Base-by-base conservation (phyloP, 1,284 basidiomycete genomes). In the Puccinia novopanici region DNA sequence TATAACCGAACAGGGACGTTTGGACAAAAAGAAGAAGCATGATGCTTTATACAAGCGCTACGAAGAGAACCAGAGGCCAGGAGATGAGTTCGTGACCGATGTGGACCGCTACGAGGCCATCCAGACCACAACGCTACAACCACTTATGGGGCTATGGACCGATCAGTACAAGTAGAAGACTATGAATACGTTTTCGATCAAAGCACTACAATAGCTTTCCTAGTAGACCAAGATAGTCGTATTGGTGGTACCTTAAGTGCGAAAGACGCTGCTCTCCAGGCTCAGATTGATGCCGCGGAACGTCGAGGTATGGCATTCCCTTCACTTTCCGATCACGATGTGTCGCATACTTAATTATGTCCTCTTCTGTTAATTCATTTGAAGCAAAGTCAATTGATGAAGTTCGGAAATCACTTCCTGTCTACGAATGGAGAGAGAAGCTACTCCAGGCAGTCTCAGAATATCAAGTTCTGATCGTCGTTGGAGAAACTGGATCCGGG, bases 141-240 rank as follows among this genome's bases (percentile, higher is more conserved):
- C 87, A 91, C 90, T 84, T 91, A 91, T 15, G 94, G 95, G 40
- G 94, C 95, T 0, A 86, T 95, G 89, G 95, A 98, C 86, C 94
- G 93, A 86, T 91, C 93, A 81, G 82, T 92, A 34, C 90, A 91
- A 40, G 93, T 94, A 63, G 90, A 91, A 72, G 87, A 87, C 37
- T 99, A 97, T 85, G 96, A 99, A 82, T 99, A 95, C 86, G 96
- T 99, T 55, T 98, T 99, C 85, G 96, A 99, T 87, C 96, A 98
- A 86, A 92, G 90, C 83, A 95, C 98, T 86, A 95, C 94, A 27
- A 99, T 99, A 86, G 89, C 94, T 84, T 99, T 98, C 86, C 91
- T 91, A 24, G 84, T 93, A 85, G 90, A 90, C 74, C 92, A 91
- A 40, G 89, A 91, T 81, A 83, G 84, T 70, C 79, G 83, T 65